Evolutionary conservation across 208 protist genomes (phyloP).

Genomic region (Trypanosoma melophagium): DNA sequence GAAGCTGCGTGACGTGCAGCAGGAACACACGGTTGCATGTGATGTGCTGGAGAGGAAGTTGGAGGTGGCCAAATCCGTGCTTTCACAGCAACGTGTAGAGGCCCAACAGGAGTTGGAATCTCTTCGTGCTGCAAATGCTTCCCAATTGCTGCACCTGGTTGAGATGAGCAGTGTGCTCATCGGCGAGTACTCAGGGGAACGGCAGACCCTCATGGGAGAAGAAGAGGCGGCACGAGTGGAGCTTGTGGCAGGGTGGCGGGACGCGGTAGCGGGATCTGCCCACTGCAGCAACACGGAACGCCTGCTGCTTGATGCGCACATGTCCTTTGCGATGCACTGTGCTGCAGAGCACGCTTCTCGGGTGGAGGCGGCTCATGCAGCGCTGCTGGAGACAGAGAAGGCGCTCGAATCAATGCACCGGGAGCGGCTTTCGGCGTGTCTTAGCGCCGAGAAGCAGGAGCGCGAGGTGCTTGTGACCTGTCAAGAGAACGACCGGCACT

Average conservation of each 20-base stretch:
- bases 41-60: constrained; percentile 13
- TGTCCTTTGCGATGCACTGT: constrained; percentile 17
- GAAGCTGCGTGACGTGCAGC: constrained; percentile 3
- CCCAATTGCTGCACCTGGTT: constrained; percentile 1
- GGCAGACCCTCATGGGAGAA: constrained; percentile 5
- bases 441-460: too few relatives aligned
- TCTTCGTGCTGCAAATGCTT: constrained; percentile 4
- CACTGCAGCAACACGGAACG: neutral
- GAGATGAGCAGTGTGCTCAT: neutral
- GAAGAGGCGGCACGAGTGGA: constrained; percentile 5
- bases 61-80: neutral
- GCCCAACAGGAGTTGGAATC: constrained; percentile 8
- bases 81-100: constrained; percentile 14
- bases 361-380: constrained; percentile 14
- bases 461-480: too few relatives aligned
- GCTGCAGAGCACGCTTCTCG: constrained; percentile 10
- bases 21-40: constrained; percentile 2
- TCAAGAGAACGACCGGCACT: too few relatives aligned
- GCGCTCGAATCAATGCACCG: too few relatives aligned
- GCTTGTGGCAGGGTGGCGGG: neutral
- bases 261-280: neutral
- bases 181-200: neutral
- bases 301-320: neutral
- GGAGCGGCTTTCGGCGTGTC: too few relatives aligned
- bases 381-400: neutral